Evolutionary conservation across 176 grass and related monocot genomes (phyloP), one percentile per base, ranked within the genome.

Genomic region (Oryza glumipatula): DNA sequence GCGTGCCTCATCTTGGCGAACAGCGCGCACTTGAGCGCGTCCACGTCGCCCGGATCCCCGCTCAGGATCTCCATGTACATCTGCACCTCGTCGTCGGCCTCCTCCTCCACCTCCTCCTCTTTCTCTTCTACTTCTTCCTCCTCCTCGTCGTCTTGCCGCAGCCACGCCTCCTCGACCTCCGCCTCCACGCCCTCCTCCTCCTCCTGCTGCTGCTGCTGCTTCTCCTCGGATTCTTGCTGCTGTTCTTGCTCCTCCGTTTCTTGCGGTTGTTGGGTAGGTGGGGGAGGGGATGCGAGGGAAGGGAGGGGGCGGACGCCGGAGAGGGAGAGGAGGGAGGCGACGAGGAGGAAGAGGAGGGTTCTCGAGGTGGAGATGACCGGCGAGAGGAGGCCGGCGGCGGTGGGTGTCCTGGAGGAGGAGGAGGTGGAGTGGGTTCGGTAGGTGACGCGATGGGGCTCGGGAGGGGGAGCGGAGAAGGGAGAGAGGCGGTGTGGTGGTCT

Each of bases 1-100:
- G 64, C 81, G 19, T 89, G 85, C 92, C 73, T 82, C 91, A 98
- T 88, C 82, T 79, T 92, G 12, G 85, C 86, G 81, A 89, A 98
- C 39, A 98, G 83, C 70, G 85, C 68, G 81, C 92, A 85, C 75
- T 98, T 98, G 68, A 98, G 88, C 41, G 91, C 88, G 5, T 89
- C 89, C 79, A 89, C 82, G 65, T 98, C 89, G 41, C 70, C 78
- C 4, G 91, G 93, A 17, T 86, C 84, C 67, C 68, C 72, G 66
- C 86, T 87, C 67, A 98, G 74, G 7, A 89, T 73, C 15, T 68
- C 94, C 67, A 83, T 86, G 67, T 92, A 94, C 93, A 94, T 92
- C 69, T 83, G 86, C 48, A 68, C 74, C 78, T 89, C 80, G 2
- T 80, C 86, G 13, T 95, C 91, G 0, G 66, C 69, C 7, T 85